Percentiles rank a stretch among this genome's conserved stretches.
phyloP scores from a whole-genome alignment of 2,329 filamentous ascomycete genomes.

The Sarocladium oryzae region DNA sequence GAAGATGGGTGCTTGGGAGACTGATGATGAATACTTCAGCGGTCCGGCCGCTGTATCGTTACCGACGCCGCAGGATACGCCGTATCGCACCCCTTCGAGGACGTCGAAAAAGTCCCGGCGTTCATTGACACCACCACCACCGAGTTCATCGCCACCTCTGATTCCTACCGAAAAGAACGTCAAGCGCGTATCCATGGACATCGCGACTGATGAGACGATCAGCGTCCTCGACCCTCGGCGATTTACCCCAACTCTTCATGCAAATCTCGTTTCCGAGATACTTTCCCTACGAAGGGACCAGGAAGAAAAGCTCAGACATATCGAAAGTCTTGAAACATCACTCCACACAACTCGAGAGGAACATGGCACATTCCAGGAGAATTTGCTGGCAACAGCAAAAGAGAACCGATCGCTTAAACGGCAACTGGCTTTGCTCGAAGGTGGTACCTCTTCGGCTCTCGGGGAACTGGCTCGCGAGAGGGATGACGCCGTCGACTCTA shows the following conservation, averaged over 20 bases:
- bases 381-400: slow-evolving; percentile 57
- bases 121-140: slow-evolving; percentile 52
- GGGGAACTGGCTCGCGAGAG: slow-evolving; percentile 79
- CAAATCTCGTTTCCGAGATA: slow-evolving; percentile 91
- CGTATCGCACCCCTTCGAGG: slow-evolving; percentile 66
- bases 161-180: slow-evolving; percentile 34
- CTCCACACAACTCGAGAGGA: slow-evolving; percentile 68
- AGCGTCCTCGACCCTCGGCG: slow-evolving; percentile 78
- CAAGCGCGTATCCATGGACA: slow-evolving; percentile 51
- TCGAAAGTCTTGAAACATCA: slow-evolving; percentile 74
- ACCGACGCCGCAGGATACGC: slow-evolving; percentile 65
- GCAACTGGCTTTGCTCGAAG: slow-evolving; percentile 80
- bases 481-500: slow-evolving; percentile 71
- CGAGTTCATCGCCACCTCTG: slow-evolving; percentile 52
- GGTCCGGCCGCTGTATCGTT: slow-evolving; percentile 50
- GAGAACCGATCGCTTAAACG: slow-evolving; percentile 77
- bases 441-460: slow-evolving; percentile 78
- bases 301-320: slow-evolving; percentile 80
- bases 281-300: slow-evolving; percentile 79
- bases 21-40: slow-evolving; percentile 54
- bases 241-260: slow-evolving; percentile 92
- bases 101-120: slow-evolving; percentile 55
- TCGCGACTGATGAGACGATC: slow-evolving; percentile 60
- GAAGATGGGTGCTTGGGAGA: slow-evolving; percentile 53
- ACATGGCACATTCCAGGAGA: slow-evolving; percentile 62